phyloP scores from a whole-genome alignment of 2,329 filamentous ascomycete genomes.

The Colletotrichum sp. region DNA sequence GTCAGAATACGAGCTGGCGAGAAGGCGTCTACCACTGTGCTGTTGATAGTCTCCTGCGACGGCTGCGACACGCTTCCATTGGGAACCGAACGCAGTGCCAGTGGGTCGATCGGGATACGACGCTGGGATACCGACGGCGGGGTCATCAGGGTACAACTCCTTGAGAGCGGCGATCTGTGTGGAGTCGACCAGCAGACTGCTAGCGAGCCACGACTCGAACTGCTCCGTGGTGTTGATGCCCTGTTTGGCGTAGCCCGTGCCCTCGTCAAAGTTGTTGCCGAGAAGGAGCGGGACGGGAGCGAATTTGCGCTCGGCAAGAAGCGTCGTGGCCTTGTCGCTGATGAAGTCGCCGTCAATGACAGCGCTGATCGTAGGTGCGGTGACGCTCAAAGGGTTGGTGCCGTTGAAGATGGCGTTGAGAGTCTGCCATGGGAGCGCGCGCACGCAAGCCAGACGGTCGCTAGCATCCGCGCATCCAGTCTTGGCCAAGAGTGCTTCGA shows the following conservation, averaged over 20 bases:
- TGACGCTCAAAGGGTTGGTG: conserved; percentile 42
- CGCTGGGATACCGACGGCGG: conserved; percentile 55
- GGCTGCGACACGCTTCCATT: conserved; percentile 69
- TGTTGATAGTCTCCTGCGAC: conserved; percentile 65
- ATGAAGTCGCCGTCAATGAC: conserved; percentile 45
- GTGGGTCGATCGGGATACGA: conserved; percentile 36
- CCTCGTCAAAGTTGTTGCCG: conserved; percentile 70
- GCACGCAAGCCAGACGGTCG: conserved; percentile 60
- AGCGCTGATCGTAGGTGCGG: conserved; percentile 25
- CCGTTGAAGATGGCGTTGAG: conserved; percentile 52
- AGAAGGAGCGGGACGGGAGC: conserved; percentile 69
- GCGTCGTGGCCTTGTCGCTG: conserved; percentile 47
- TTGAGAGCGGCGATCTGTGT: conserved; percentile 28
- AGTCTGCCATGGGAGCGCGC: conserved; percentile 50
- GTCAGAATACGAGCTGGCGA: conserved; percentile 56
- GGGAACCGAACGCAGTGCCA: conserved; percentile 67
- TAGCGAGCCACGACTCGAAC: conserved; percentile 46
- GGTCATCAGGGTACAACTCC: conserved; percentile 56
- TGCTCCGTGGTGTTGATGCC: conserved; percentile 61
- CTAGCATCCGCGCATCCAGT: conserved; percentile 39
- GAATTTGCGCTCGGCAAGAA: conserved; percentile 62
- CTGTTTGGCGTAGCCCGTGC: conserved; percentile 62
- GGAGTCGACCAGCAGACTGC: conserved; percentile 36
- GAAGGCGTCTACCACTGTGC: conserved; percentile 58
- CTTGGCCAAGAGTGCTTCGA: conserved; percentile 17